phyloP scores from a whole-genome alignment of 169 alveolate species.

The Plasmodium berghei region DNA sequence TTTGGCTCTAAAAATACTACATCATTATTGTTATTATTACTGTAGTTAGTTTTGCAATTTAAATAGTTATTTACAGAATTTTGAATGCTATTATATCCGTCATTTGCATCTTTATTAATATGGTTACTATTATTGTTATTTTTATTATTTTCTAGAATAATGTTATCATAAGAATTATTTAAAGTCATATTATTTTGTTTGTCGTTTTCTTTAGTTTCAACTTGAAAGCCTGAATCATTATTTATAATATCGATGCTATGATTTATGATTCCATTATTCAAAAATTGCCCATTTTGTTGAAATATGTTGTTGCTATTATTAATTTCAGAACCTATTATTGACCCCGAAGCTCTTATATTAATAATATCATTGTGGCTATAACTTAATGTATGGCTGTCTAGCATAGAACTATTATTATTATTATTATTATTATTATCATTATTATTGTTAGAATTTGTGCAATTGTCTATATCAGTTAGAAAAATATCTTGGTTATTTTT shows the following conservation, averaged over 20 bases:
- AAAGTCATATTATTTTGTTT: no score
- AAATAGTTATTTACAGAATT: neutral
- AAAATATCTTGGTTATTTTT: neutral
- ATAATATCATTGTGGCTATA: neutral
- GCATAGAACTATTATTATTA: neutral
- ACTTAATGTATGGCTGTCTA: neutral
- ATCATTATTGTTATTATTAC: neutral
- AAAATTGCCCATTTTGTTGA: conserved; percentile 3
- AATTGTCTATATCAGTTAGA: neutral
- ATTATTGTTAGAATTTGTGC: neutral
- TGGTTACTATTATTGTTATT: neutral
- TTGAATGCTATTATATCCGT: neutral
- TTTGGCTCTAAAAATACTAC: neutral
- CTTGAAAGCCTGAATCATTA: no score
- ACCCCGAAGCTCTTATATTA: neutral
- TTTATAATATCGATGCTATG: no score
- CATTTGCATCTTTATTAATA: neutral
- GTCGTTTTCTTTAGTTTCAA: no score
- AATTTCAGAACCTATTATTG: neutral
- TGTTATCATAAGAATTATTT: no score
- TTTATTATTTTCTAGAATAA: neutral
- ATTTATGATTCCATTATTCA: no score
- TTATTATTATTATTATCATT: neutral
- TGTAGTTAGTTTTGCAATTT: neutral
- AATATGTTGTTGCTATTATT: neutral